These are phyloP conservation scores for Curvularia eragrostidis DNA, from an alignment of 2,329 filamentous ascomycete genomes.

Conservation along the genomic window DNA sequence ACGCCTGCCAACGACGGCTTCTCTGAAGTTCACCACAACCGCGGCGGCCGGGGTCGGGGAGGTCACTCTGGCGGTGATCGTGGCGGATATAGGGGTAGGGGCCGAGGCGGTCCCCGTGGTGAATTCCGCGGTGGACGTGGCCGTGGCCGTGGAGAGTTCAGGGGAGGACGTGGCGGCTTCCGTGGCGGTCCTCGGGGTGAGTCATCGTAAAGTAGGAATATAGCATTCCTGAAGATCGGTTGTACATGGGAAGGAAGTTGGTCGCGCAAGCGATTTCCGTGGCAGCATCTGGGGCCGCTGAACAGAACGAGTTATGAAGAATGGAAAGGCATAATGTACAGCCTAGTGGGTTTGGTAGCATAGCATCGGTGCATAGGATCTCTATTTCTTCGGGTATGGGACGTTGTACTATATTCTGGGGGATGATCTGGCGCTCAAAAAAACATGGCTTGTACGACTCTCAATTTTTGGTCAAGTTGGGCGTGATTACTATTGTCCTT, in stretches of 20 bases:
- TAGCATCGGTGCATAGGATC: constrained; percentile 49
- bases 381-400: constrained; percentile 30
- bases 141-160: constrained; percentile 53
- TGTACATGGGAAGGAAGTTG: constrained; percentile 2
- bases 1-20: constrained; percentile 68
- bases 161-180: constrained; percentile 53
- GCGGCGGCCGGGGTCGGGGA: constrained; percentile 58
- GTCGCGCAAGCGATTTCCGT: constrained; percentile 9
- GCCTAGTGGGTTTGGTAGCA: constrained; percentile 45
- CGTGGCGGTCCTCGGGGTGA: constrained; percentile 41
- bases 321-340: constrained; percentile 39
- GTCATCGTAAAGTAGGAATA: constrained; percentile 24
- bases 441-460: constrained; percentile 34
- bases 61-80: constrained; percentile 54
- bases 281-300: constrained; percentile 33
- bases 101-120: constrained; percentile 51
- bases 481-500: background rate
- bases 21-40: constrained; percentile 66
- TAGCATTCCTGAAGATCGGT: constrained; percentile 10
- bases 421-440: constrained; percentile 32
- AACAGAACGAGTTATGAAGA: constrained; percentile 30
- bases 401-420: constrained; percentile 43
- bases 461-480: background rate
- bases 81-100: constrained; percentile 63
- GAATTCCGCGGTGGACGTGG: constrained; percentile 51